Percentiles rank a stretch among this genome's conserved stretches.
phyloP scores from a whole-genome alignment of 2,329 filamentous ascomycete genomes.

The Colletotrichum caudatum region DNA sequence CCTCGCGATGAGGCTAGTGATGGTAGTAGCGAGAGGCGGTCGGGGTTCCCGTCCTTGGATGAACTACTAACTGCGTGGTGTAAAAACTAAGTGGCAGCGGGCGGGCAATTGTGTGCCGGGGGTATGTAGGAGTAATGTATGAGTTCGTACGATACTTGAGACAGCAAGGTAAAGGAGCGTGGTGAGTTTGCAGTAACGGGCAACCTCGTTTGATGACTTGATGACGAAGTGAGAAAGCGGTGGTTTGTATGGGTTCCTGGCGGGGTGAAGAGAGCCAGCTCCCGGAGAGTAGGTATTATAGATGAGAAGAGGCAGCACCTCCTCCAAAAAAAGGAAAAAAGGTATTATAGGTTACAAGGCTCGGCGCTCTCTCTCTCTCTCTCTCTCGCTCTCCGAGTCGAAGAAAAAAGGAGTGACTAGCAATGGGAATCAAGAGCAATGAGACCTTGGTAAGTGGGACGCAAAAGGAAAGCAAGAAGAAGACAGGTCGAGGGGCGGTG shows the following conservation, averaged over 20 bases:
- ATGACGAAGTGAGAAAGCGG: constrained; percentile 45
- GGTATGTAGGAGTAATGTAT: constrained; percentile 24
- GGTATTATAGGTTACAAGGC: constrained; percentile 48
- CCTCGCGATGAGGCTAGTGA: constrained; percentile 54
- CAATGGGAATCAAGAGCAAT: constrained; percentile 54
- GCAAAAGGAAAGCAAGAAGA: constrained; percentile 56
- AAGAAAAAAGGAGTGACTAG: constrained; percentile 65
- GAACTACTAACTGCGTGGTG: constrained; percentile 3
- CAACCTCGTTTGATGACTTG: constrained; percentile 56
- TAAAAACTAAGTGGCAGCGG: not conserved
- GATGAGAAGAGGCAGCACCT: constrained; percentile 58
- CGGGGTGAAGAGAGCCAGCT: constrained; percentile 66
- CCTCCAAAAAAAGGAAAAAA: constrained; percentile 42
- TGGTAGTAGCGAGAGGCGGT: constrained; percentile 43
- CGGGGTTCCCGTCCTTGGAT: constrained; percentile 42
- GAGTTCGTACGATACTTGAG: constrained; percentile 43
- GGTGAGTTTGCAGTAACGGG: constrained; percentile 54
- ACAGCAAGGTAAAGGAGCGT: constrained; percentile 54
- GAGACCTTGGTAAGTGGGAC: constrained; percentile 56
- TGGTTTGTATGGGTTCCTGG: constrained; percentile 56
- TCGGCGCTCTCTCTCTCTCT: not conserved
- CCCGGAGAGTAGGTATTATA: constrained; percentile 55
- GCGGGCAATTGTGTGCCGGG: constrained; percentile 2
- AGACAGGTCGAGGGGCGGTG: constrained; percentile 61
- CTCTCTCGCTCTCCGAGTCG: constrained; percentile 25